Base-by-base conservation (phyloP, 2,329 filamentous ascomycete genomes). In the Pezicula radicicola region DNA sequence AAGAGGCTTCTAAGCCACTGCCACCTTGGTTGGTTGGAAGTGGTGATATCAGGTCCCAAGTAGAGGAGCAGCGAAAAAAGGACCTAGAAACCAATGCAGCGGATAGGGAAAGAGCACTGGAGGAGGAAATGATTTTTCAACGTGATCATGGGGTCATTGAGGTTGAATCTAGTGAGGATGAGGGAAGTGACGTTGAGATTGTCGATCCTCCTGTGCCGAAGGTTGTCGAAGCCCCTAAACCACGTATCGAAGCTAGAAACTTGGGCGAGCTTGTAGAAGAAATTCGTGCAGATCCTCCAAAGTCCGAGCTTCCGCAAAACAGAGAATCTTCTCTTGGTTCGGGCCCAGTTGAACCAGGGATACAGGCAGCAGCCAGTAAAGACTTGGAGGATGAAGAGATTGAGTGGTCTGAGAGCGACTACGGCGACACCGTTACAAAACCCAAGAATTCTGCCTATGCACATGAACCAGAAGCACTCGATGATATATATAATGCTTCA, bases 1-100 rank as follows among this genome's bases (percentile, higher is more conserved):
- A 69, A 43, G 57, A 67, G 27, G 50, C 55, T 4, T 61, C 66
- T 6, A 68, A 69, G n/a, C 85, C 86, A 0, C 65, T 93, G 7
- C 89, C 89, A 1, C 89, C 89, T 1, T 94, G 89, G 89, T 79
- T 94, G 63, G 71, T 73, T 2, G 80, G 84, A 3, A 68, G 73
- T 55, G 70, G 83, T 6, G 88, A 91, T 52, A 83, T 92, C 30
- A 77, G 87, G 54, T 78, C 85, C 46, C 77, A 79, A 25, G 69
- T 84, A 54, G 81, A 79, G 60, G 78, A 81, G 51, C 80, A 84
- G 69, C 78, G 71, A 57, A 79, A 72, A 61, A 75, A 68, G 45
- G 81, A 86, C 46, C 70, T 72, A 18, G 78, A 82, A 51, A 82
- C 88, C 51, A 83, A 87, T 51, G 85, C 85, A 18, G 80, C 86